These are phyloP conservation scores for Agapanthus africanus DNA, from an alignment of 106 monocot species.

Conservation along the genomic window DNA sequence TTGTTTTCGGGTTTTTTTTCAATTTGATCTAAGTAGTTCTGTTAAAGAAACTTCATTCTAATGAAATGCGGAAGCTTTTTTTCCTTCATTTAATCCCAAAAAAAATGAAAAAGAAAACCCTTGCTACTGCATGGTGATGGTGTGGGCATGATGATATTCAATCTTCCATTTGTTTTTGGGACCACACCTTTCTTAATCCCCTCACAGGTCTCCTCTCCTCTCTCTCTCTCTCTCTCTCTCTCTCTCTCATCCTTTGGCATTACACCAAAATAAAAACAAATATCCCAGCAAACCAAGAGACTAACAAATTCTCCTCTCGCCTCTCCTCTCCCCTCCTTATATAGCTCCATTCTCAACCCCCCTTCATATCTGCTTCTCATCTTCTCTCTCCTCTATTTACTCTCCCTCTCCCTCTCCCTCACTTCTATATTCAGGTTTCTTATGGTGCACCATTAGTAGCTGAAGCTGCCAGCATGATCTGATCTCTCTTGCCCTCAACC, in stretches of 20 bases:
- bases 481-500: conserved; percentile 13
- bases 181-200: conserved; percentile 1
- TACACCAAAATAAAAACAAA: not conserved
- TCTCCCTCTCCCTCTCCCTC: not conserved
- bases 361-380: conserved; percentile 3
- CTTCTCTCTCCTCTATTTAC: not conserved
- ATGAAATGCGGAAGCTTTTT: too few species aligned
- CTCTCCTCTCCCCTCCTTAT: not conserved
- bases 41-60: too few species aligned
- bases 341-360: not conserved
- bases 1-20: too few species aligned
- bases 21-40: too few species aligned
- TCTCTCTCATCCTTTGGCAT: conserved; percentile 1
- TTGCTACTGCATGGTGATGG: not conserved
- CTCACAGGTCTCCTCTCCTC: not conserved
- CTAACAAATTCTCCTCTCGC: not conserved
- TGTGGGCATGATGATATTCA: not conserved
- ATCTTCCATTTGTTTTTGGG: not conserved
- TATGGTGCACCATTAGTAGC: conserved; percentile 25
- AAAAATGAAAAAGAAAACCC: too few species aligned
- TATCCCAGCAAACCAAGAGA: not conserved
- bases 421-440: not conserved
- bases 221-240: too few species aligned
- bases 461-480: conserved; percentile 92
- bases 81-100: too few species aligned